Evolutionary conservation across 2,329 filamentous ascomycete genomes (phyloP).

Genomic region (Cytospora chrysosperma): DNA sequence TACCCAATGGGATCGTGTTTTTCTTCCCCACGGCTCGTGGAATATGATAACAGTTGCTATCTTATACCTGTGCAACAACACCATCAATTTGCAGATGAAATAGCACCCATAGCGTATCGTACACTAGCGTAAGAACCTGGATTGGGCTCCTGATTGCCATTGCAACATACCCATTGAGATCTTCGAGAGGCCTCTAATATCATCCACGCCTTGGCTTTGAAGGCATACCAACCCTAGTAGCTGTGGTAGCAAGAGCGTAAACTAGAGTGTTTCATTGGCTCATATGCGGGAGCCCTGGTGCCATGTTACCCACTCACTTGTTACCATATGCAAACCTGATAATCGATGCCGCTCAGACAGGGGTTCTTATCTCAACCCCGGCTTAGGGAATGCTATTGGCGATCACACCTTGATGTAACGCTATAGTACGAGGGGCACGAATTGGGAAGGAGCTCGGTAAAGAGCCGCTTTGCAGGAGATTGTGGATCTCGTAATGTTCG

Average conservation of each 20-base stretch:
- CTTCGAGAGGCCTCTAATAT: too few species aligned
- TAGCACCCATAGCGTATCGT: too few species aligned
- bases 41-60: too few species aligned
- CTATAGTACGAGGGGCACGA: too few species aligned
- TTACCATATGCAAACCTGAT: neutral
- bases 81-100: too few species aligned
- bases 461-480: conserved; percentile 3
- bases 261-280: neutral
- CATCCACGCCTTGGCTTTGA: too few species aligned
- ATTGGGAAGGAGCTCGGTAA: conserved; percentile 10
- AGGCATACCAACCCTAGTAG: neutral
- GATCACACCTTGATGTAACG: neutral
- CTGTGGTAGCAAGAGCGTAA: neutral
- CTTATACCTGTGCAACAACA: too few species aligned
- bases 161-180: too few species aligned
- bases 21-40: too few species aligned
- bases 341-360: neutral
- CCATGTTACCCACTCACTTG: neutral
- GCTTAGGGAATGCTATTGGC: neutral
- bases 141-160: too few species aligned
- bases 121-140: too few species aligned
- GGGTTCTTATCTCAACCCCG: neutral
- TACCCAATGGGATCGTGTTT: too few species aligned
- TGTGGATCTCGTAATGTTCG: neutral
- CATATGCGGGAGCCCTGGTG: neutral